Evolutionary conservation across 2,329 filamentous ascomycete species (phyloP).

Genomic region (Xylaria sp.): DNA sequence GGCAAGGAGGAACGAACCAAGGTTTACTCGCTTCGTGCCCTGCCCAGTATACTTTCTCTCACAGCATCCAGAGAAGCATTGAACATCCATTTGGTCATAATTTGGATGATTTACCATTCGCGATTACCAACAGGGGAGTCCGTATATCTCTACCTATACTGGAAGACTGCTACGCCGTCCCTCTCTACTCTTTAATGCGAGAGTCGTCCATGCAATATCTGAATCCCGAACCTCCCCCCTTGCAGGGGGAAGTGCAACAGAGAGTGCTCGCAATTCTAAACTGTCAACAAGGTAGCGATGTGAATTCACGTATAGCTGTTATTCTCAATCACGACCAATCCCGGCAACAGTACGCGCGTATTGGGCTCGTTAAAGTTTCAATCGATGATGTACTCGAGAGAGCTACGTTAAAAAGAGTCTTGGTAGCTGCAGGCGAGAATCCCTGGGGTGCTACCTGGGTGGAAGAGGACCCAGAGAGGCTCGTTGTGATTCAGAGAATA

Average conservation of each 20-base stretch:
- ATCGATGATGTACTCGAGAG: constrained; percentile 3
- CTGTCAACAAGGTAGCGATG: constrained; percentile 14
- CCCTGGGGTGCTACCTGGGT: constrained; percentile 7
- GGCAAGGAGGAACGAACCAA: constrained; percentile 27
- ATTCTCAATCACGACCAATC: constrained; percentile 15
- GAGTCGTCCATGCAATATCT: constrained; percentile 10
- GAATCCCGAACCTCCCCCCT: constrained; percentile 17
- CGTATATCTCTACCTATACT: constrained; percentile 18
- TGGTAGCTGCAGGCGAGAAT: constrained; percentile 5
- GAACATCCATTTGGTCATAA: background rate
- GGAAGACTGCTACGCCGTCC: constrained; percentile 8
- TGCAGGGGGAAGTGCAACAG: background rate
- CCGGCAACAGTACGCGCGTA: constrained; percentile 3
- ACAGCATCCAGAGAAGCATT: constrained; percentile 5
- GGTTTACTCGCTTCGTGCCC: constrained; percentile 25
- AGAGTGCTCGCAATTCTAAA: constrained; percentile 22
- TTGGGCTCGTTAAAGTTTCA: constrained; percentile 19
- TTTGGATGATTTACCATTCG: background rate
- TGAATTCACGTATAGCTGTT: constrained; percentile 6
- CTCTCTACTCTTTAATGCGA: constrained; percentile 6
- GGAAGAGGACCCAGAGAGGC: constrained; percentile 14
- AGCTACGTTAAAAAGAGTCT: constrained; percentile 4
- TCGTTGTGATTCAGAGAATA: constrained; percentile 15
- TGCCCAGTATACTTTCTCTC: constrained; percentile 23
- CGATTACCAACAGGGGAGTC: constrained; percentile 16